These are phyloP conservation scores for Solanum etuberosum DNA, from an alignment of 257 asterid genomes.

Conservation along the genomic window DNA sequence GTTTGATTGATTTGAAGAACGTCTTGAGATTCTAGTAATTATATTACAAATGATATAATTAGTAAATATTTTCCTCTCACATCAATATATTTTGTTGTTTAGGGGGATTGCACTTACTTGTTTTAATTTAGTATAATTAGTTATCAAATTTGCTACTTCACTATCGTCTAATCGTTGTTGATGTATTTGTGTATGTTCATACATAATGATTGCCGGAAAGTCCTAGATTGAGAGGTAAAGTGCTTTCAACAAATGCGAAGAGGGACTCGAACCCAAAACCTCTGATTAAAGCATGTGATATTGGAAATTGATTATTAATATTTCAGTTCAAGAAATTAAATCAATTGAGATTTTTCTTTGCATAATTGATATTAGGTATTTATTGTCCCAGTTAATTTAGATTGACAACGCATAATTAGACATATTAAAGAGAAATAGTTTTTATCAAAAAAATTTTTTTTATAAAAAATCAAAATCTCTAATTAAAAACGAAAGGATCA, in stretches of 20 bases:
- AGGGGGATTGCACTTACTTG: background rate
- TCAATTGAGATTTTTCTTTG: background rate
- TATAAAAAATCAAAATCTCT: background rate
- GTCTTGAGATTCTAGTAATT: background rate
- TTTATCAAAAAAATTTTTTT: background rate
- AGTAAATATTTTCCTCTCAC: no score
- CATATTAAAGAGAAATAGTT: background rate
- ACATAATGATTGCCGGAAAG: background rate
- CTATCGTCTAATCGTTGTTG: background rate
- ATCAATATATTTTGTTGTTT: no score
- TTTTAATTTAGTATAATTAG: no score
- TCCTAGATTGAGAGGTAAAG: background rate
- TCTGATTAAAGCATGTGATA: no score
- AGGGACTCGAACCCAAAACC: accelerated
- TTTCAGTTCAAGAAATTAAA: background rate
- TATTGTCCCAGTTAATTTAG: background rate
- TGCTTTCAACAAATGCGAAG: background rate
- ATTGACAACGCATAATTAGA: background rate
- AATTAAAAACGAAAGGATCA: background rate
- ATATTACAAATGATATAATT: no score
- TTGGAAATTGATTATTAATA: background rate
- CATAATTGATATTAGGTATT: background rate
- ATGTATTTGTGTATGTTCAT: background rate
- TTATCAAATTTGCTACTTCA: background rate
- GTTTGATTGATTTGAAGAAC: background rate